A percentile compares a stretch with the other conserved stretches of the same genome.
Evolutionary conservation across 305 asterid genomes (phyloP).

Genomic region (Fraxinus sp.): DNA sequence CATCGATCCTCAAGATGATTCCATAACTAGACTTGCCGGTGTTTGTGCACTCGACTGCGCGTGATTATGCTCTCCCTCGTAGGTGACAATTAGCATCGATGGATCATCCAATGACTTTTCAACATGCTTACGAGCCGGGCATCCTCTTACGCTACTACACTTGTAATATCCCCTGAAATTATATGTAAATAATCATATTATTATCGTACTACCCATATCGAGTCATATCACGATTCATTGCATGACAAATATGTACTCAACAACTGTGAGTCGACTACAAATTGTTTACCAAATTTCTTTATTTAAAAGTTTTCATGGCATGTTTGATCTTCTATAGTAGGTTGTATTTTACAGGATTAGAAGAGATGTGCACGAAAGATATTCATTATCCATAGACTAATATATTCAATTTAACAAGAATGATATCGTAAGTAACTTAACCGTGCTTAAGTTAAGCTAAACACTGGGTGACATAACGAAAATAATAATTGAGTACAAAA

Average conservation of each 20-base stretch:
- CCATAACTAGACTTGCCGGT: slow-evolving; percentile 57
- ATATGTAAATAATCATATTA: not conserved
- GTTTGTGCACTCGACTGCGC: slow-evolving; percentile 52
- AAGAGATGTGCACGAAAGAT: too few species aligned
- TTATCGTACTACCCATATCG: not conserved
- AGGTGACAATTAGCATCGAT: slow-evolving; percentile 73
- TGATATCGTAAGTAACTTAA: too few species aligned
- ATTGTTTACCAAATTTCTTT: not conserved
- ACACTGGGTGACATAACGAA: too few species aligned
- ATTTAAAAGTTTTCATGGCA: not conserved
- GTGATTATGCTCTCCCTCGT: slow-evolving; percentile 90
- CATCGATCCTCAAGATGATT: slow-evolving; percentile 54
- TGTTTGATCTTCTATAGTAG: too few species aligned
- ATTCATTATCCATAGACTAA: too few species aligned
- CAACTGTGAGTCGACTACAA: not conserved
- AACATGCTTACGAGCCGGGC: slow-evolving; percentile 95
- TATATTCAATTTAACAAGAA: too few species aligned
- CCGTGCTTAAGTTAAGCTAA: too few species aligned
- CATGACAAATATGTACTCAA: not conserved
- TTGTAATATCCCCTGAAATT: slow-evolving; percentile 83
- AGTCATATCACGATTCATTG: not conserved
- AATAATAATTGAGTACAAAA: too few species aligned
- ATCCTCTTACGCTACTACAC: slow-evolving; percentile 90
- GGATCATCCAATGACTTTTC: slow-evolving; percentile 91
- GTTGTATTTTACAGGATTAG: too few species aligned